These are phyloP conservation scores for Penicillium cataractarum DNA, from an alignment of 495 filamentous ascomycete genomes.

Conservation along the genomic window DNA sequence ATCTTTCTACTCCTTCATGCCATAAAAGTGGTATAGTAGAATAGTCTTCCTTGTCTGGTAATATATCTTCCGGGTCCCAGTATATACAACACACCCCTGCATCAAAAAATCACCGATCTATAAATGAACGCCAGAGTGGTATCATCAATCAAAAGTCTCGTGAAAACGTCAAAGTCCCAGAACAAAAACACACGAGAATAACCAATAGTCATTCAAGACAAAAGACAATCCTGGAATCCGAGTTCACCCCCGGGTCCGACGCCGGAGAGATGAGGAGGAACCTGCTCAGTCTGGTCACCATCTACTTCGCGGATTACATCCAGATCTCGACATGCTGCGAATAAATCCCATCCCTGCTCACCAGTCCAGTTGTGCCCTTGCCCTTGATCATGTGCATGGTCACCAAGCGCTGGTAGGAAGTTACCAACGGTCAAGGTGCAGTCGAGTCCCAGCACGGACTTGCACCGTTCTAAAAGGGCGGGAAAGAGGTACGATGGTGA, in stretches of 20 bases:
- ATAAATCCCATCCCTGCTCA: conserved; percentile 23
- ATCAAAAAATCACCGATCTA: neutral
- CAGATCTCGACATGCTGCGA: conserved; percentile 9
- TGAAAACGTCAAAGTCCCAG: neutral
- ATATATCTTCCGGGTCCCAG: neutral
- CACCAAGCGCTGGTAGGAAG: conserved; percentile 33
- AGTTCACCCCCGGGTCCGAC: conserved; percentile 13
- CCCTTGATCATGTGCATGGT: conserved; percentile 9
- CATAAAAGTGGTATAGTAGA: neutral
- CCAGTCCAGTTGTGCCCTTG: conserved; percentile 26
- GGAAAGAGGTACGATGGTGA: conserved; percentile 51
- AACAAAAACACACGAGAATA: neutral
- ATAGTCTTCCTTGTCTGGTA: neutral
- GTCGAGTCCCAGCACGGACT: conserved; percentile 38
- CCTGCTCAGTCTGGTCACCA: conserved; percentile 13
- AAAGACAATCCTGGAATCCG: conserved; percentile 15
- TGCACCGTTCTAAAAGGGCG: conserved; percentile 38
- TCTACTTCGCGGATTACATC: conserved; percentile 12
- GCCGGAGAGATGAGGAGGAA: conserved; percentile 7
- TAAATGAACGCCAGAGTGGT: conserved; percentile 8
- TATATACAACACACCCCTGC: conserved; percentile 11
- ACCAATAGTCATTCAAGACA: conserved; percentile 8
- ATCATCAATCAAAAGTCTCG: conserved; percentile 9
- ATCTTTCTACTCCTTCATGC: neutral
- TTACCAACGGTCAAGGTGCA: conserved; percentile 38